phyloP scores from a whole-genome alignment of 345 rosid species.

The Anacardium occidentale region DNA sequence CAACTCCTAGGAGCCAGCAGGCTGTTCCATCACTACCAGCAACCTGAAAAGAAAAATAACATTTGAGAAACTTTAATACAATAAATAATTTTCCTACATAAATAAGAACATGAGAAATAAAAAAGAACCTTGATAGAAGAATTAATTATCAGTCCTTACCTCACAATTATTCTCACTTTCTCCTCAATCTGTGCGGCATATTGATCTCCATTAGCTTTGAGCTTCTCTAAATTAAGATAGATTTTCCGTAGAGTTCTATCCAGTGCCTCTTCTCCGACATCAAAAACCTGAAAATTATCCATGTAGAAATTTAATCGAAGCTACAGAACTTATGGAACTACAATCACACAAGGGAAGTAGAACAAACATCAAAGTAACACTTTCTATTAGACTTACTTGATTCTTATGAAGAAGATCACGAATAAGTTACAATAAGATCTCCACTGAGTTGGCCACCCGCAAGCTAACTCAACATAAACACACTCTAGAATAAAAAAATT shows the following conservation, averaged over 20 bases:
- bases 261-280: constrained; percentile 67
- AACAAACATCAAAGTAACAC: no score
- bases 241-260: constrained; percentile 55
- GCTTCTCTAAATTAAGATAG: constrained; percentile 59
- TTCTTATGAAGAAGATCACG: constrained; percentile 49
- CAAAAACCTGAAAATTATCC: constrained; percentile 55
- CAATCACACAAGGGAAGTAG: not conserved
- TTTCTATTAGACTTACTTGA: constrained; percentile 43
- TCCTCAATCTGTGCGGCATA: constrained; percentile 48
- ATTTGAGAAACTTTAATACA: not conserved
- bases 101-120: not conserved
- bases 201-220: constrained; percentile 42
- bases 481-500: no score
- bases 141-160: constrained; percentile 21
- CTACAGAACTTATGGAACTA: not conserved
- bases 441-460: constrained; percentile 94
- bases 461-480: no score
- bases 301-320: not conserved
- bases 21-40: constrained; percentile 99
- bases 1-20: constrained; percentile 97
- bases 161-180: constrained; percentile 66
- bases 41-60: constrained; percentile 43
- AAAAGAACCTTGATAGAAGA: not conserved
- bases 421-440: constrained; percentile 63
- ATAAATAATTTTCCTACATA: not conserved